Evolutionary conservation across 495 filamentous ascomycete genomes (phyloP), one percentile per base, ranked within the genome.

Genomic region (Amphirosellinia nigrospora): DNA sequence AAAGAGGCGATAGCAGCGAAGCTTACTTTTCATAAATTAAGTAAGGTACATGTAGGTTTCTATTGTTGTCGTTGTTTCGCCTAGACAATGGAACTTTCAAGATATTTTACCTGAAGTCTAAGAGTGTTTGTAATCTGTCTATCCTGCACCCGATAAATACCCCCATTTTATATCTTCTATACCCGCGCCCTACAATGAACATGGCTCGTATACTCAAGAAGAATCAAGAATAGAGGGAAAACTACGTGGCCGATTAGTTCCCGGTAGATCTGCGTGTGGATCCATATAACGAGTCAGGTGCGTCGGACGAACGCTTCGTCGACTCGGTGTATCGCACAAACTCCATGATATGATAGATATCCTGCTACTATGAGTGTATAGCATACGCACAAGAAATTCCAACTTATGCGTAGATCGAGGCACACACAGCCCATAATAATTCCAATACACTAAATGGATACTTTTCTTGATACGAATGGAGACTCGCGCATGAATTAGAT

Each of bases 221-320:
- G 16, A 8, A 58, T 58, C 55, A 13, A 58, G 55, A 58, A 58
- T 6, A 58, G 7, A 36, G 30, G 16, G 28, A 11, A 36, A 36
- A 56, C 28, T 36, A 30, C 55, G 30, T 58, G 23, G 10, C 60
- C 30, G 60, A 43, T 46, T 62, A 45, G 38, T 45, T 45, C 60
- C 30, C 45, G 15, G 15, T 23, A n/a, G 9, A 39, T 39, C 41
- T 60, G n/a, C 36, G 8, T 26, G 56, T 38, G 23, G 30, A 36
- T 36, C 53, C 53, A 28, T 52, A 52, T 11, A 52, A 52, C 28
- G 48, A 52, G 23, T 15, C 46, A 50, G 46, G 8, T 15, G 21
- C 3, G 34, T 36, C 34, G 7, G 34, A 28, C 50, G 30, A 30
- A 23, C 21, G 21, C 48, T 52, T 26, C 21, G 26, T 26, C 9